phyloP scores from a whole-genome alignment of 495 filamentous ascomycete genomes.

The Pseudoneurospora amorphoporcata region DNA sequence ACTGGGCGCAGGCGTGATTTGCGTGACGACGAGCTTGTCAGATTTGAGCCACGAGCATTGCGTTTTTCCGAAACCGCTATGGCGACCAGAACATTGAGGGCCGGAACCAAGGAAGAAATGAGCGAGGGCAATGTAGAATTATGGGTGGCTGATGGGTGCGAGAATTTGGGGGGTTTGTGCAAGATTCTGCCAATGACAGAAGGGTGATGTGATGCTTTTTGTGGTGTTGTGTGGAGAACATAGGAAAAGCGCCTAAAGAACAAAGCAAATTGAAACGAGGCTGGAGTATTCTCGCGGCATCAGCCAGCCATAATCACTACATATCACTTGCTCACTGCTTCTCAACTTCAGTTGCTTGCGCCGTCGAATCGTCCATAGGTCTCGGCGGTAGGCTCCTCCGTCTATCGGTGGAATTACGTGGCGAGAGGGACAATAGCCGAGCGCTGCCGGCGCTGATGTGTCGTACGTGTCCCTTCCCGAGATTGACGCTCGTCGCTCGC shows the following conservation, averaged over 20 bases:
- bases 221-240: not conserved
- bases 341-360: not conserved
- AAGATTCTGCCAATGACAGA: not conserved
- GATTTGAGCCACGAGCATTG: not conserved
- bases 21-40: not conserved
- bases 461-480: conserved; percentile 52
- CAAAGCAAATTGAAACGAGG: not conserved
- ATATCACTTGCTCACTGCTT: not conserved
- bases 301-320: not conserved
- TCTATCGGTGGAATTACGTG: conserved; percentile 36
- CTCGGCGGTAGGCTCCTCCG: conserved; percentile 14
- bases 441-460: conserved; percentile 68
- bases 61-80: not conserved
- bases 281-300: not conserved
- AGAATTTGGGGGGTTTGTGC: not conserved
- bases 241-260: not conserved
- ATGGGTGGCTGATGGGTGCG: not conserved
- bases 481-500: conserved; percentile 55
- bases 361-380: not conserved
- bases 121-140: not conserved
- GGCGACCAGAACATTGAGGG: not conserved
- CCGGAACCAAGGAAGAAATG: not conserved
- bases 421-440: conserved; percentile 53
- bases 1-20: not conserved
- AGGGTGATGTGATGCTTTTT: not conserved